Percentiles rank a stretch among this genome's conserved stretches.
phyloP scores from a whole-genome alignment of 805 yeast species.

The Spathaspora boniae region DNA sequence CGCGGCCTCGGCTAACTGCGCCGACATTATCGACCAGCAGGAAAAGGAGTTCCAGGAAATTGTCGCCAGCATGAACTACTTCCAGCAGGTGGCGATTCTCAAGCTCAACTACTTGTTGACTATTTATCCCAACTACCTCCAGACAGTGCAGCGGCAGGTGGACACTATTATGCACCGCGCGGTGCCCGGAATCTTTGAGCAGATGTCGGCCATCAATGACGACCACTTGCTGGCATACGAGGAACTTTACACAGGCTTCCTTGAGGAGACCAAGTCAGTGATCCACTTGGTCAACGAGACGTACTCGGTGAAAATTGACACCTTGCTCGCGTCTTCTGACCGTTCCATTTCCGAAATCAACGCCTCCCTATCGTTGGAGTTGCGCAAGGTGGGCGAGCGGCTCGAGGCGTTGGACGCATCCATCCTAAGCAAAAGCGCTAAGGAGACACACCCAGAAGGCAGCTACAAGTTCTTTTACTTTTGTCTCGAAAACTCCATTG shows the following conservation, averaged over 20 bases:
- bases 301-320: conserved; percentile 56
- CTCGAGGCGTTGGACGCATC: conserved; percentile 40
- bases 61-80: conserved; percentile 11
- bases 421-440: conserved; percentile 14
- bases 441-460: too few relatives aligned
- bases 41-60: conserved; percentile 11
- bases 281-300: conserved; percentile 37
- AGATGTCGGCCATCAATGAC: conserved; percentile 23
- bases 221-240: conserved; percentile 34
- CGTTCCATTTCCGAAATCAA: conserved; percentile 70
- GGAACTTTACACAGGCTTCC: conserved; percentile 26
- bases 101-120: conserved; percentile 17
- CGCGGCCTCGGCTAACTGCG: conserved; percentile 1
- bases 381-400: conserved; percentile 51
- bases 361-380: conserved; percentile 62
- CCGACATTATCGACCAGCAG: conserved; percentile 5
- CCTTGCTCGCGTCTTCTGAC: conserved; percentile 58
- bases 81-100: conserved; percentile 14
- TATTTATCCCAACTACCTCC: conserved; percentile 20
- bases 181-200: conserved; percentile 14
- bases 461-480: conserved; percentile 39
- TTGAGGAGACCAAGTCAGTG: conserved; percentile 33
- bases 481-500: conserved; percentile 50
- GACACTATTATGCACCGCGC: conserved; percentile 15
- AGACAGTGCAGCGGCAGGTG: conserved; percentile 13